Evolutionary conservation across 169 alveolate species (phyloP).

Genomic region (Eimeria acervulina): DNA sequence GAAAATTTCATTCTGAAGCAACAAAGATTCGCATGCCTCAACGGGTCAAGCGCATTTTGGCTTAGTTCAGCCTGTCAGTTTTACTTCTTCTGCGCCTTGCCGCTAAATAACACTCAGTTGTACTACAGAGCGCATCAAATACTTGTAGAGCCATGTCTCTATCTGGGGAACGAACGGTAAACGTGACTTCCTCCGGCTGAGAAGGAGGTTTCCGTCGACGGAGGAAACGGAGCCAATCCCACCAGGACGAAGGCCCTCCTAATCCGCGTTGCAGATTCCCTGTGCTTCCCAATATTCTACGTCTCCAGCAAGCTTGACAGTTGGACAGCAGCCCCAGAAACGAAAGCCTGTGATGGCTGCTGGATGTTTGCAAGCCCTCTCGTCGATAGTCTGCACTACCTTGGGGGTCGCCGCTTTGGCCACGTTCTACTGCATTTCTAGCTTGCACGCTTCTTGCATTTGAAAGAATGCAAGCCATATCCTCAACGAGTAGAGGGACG

Average conservation of each 20-base stretch:
- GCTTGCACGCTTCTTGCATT: background rate
- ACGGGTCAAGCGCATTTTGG: background rate
- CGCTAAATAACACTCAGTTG: background rate
- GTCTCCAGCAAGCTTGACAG: background rate
- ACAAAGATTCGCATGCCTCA: background rate
- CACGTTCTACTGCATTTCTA: background rate
- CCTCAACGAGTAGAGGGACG: background rate
- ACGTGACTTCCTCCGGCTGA: slow-evolving; percentile 19
- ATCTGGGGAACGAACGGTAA: slow-evolving; percentile 25
- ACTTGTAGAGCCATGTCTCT: slow-evolving; percentile 11
- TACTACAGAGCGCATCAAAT: slow-evolving; percentile 55
- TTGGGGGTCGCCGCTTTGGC: background rate
- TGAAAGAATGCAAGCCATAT: background rate
- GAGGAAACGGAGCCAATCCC: background rate
- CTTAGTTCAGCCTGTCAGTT: background rate
- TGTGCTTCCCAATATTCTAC: background rate
- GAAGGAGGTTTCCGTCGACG: background rate
- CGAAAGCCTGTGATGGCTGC: background rate
- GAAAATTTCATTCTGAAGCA: background rate
- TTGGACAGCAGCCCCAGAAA: background rate
- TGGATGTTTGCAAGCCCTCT: background rate
- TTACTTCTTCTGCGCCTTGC: background rate
- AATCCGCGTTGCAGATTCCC: background rate
- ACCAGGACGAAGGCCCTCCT: background rate
- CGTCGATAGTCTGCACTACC: background rate